A percentile compares a stretch with the other conserved stretches of the same genome.
phyloP scores from a whole-genome alignment of 371 early-diverging fungal species.

The Zopfochytrium polystomum region DNA sequence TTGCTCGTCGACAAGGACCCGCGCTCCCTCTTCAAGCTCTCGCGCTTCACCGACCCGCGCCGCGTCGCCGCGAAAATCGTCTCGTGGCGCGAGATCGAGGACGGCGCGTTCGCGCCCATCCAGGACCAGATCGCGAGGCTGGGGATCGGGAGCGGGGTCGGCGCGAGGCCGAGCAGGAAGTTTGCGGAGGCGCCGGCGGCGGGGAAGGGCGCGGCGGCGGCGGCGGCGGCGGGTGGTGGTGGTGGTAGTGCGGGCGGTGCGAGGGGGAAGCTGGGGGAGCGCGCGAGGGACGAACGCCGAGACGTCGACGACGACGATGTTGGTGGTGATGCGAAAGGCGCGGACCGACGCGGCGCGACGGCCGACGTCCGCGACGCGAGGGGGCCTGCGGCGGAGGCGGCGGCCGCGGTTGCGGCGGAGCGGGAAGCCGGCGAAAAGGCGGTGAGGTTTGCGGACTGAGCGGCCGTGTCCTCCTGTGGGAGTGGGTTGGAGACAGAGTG shows the following conservation, averaged over 20 bases:
- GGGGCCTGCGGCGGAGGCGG: not conserved
- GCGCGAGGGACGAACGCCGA: slow-evolving; percentile 1
- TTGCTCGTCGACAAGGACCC: slow-evolving; percentile 41
- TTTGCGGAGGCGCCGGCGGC: no score
- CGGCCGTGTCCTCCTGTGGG: not conserved
- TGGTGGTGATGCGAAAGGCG: no score
- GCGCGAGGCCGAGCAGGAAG: no score
- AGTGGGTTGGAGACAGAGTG: slow-evolving; percentile 1
- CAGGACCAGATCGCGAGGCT: no score
- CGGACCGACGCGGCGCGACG: no score
- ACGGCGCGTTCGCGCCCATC: no score
- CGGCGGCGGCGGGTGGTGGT: slow-evolving; percentile 1
- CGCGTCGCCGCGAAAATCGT: slow-evolving; percentile 30
- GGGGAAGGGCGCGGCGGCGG: no score
- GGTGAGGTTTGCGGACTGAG: no score
- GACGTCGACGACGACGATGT: not conserved
- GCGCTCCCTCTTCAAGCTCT: slow-evolving; percentile 48
- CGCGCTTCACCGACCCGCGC: slow-evolving; percentile 43
- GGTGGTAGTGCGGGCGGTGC: not conserved
- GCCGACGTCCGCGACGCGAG: not conserved
- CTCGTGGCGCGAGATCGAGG: slow-evolving; percentile 24
- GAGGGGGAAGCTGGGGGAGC: not conserved
- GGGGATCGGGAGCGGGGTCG: no score
- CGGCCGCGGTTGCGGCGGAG: not conserved
- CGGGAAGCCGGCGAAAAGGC: no score